These are phyloP conservation scores for Candida germanica DNA, from an alignment of 805 yeast species.

Conservation along the genomic window DNA sequence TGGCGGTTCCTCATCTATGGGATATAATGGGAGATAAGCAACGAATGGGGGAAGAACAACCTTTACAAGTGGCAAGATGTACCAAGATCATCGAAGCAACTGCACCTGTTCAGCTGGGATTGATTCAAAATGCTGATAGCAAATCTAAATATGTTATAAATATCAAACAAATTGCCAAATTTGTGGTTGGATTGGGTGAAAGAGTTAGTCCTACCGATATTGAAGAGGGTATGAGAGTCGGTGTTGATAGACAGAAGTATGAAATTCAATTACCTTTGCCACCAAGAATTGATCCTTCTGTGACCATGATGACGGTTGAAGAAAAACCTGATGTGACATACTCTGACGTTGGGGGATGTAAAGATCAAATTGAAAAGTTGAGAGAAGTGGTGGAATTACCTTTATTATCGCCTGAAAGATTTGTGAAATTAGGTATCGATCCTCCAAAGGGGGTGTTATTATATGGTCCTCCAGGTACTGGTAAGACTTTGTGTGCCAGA, in stretches of 20 bases:
- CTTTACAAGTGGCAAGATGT: conserved; percentile 97
- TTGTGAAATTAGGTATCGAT: conserved; percentile 94
- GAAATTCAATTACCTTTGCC: conserved; percentile 97
- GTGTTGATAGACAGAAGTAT: conserved; percentile 96
- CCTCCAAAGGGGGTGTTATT: conserved; percentile 97
- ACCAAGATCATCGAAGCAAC: conserved; percentile 86
- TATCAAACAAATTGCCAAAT: conserved; percentile 94
- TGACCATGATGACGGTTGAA: conserved; percentile 99
- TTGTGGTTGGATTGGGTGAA: conserved; percentile 95
- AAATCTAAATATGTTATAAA: conserved; percentile 92
- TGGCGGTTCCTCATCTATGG: conserved; percentile 96
- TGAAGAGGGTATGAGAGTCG: conserved; percentile 99
- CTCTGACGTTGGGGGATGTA: conserved; percentile 97
- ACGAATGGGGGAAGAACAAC: conserved; percentile 89
- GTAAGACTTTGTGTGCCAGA: conserved; percentile 96
- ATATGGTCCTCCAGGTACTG: conserved; percentile 99
- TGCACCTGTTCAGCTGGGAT: conserved; percentile 29
- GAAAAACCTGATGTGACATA: conserved; percentile 99
- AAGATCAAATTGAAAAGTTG: conserved; percentile 94
- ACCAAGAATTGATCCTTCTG: conserved; percentile 95
- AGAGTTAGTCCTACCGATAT: conserved; percentile 97
- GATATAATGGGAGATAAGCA: conserved; percentile 96
- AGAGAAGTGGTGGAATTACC: conserved; percentile 97
- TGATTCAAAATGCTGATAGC: conserved; percentile 63
- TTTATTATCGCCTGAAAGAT: conserved; percentile 90